phyloP scores from a whole-genome alignment of 768 basidiomycete species.

The Naganishia onofrii region DNA sequence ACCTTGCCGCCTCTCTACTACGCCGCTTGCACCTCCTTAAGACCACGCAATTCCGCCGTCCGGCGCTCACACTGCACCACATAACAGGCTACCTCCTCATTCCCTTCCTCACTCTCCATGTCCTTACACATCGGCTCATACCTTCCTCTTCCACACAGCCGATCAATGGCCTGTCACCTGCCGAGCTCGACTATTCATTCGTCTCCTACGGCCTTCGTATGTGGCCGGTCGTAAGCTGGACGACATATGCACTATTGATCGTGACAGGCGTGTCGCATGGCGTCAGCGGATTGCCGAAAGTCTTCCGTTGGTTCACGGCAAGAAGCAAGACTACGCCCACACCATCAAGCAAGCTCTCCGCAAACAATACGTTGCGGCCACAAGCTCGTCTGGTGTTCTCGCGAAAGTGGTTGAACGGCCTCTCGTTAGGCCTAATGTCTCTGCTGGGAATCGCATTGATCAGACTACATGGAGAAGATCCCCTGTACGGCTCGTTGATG shows the following conservation, averaged over 20 bases:
- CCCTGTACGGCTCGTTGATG: background rate
- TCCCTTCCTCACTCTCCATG: conserved; percentile 64
- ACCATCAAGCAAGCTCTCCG: background rate
- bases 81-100: conserved; percentile 64
- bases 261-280: conserved; percentile 9
- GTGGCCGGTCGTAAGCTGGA: conserved; percentile 25
- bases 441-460: background rate
- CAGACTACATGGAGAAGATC: conserved; percentile 10
- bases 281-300: background rate
- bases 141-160: conserved; percentile 58
- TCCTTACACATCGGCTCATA: conserved; percentile 64
- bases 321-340: background rate
- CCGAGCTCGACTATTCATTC: conserved; percentile 78
- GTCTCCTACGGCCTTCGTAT: conserved; percentile 65
- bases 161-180: conserved; percentile 64
- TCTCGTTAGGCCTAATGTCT: background rate
- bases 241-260: conserved; percentile 2
- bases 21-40: conserved; percentile 56
- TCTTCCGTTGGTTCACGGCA: background rate
- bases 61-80: conserved; percentile 45
- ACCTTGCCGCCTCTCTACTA: conserved; percentile 61
- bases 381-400: background rate
- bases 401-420: background rate
- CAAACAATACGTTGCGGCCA: background rate
- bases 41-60: conserved; percentile 2